A percentile compares a stretch with the other conserved stretches of the same genome.
These are phyloP conservation scores for Omphalotus olearius DNA, from an alignment of 1,284 basidiomycete genomes.

Conservation along the genomic window DNA sequence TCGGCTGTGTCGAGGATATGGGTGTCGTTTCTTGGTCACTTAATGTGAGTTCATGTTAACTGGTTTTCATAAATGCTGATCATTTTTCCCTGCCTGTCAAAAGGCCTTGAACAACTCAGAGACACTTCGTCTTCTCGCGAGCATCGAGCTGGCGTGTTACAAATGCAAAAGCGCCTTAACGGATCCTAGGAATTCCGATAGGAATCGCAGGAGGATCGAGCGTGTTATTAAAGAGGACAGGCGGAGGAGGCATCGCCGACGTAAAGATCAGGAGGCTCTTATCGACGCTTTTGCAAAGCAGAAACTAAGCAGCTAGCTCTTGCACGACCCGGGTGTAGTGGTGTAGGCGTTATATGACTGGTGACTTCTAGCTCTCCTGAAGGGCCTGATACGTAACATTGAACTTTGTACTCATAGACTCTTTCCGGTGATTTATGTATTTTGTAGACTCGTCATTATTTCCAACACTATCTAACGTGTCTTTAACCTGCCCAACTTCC, in stretches of 20 bases:
- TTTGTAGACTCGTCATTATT: too few relatives aligned
- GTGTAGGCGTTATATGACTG: too few relatives aligned
- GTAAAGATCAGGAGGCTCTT: constrained; percentile 77
- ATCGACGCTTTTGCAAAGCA: constrained; percentile 69
- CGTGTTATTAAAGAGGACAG: constrained; percentile 77
- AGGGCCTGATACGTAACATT: too few relatives aligned
- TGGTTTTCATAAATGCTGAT: not conserved
- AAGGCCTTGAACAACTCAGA: constrained; percentile 78
- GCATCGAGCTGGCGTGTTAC: constrained; percentile 78
- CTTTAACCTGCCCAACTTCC: too few relatives aligned
- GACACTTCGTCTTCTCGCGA: constrained; percentile 71
- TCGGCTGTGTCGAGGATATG: constrained; percentile 66
- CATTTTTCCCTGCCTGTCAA: constrained; percentile 6
- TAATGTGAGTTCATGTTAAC: constrained; percentile 46
- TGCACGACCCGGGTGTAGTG: not conserved
- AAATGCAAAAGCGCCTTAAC: constrained; percentile 60
- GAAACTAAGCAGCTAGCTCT: constrained; percentile 39
- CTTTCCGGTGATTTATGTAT: too few relatives aligned
- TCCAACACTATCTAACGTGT: too few relatives aligned
- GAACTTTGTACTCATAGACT: too few relatives aligned
- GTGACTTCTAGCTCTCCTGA: too few relatives aligned
- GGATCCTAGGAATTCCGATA: constrained; percentile 60
- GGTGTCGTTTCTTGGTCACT: constrained; percentile 81
- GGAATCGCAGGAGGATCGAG: constrained; percentile 65
- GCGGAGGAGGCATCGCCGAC: constrained; percentile 67